Evolutionary conservation across 1,284 basidiomycete species (phyloP).

Genomic region (Microstroma glucosiphilum): DNA sequence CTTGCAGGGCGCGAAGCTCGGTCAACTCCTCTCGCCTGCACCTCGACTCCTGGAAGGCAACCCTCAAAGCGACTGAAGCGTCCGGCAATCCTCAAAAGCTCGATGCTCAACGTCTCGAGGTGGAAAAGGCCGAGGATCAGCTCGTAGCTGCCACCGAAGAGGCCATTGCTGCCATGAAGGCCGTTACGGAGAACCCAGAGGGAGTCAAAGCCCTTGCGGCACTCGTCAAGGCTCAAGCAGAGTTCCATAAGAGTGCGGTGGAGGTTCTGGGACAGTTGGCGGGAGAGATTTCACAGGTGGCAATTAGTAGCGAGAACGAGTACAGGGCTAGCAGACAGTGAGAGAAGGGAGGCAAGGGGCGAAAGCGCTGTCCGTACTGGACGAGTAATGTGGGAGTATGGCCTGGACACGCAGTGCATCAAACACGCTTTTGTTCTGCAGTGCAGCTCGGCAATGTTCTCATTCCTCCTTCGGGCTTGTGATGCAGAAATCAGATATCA

Average conservation of each 20-base stretch:
- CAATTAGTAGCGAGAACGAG: constrained; percentile 80
- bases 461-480: no score
- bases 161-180: constrained; percentile 96
- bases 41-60: constrained; percentile 45
- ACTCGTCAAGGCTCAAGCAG: constrained; percentile 80
- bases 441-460: no score
- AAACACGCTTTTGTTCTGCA: no score
- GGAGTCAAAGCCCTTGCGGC: constrained; percentile 87
- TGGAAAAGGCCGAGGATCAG: constrained; percentile 49
- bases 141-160: constrained; percentile 95
- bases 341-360: constrained; percentile 11
- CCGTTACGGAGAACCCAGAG: constrained; percentile 93
- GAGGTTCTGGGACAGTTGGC: constrained; percentile 63
- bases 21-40: constrained; percentile 47
- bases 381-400: no score
- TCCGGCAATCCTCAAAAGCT: constrained; percentile 29
- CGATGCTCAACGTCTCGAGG: constrained; percentile 36
- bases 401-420: no score
- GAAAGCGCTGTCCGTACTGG: no score
- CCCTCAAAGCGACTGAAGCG: constrained; percentile 39
- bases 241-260: constrained; percentile 75
- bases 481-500: no score
- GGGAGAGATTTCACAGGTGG: constrained; percentile 82
- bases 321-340: constrained; percentile 61
- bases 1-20: constrained; percentile 34